Evolutionary conservation across 352 stramenopile genomes (phyloP).

Genomic region (Phytopythium delawarense): DNA sequence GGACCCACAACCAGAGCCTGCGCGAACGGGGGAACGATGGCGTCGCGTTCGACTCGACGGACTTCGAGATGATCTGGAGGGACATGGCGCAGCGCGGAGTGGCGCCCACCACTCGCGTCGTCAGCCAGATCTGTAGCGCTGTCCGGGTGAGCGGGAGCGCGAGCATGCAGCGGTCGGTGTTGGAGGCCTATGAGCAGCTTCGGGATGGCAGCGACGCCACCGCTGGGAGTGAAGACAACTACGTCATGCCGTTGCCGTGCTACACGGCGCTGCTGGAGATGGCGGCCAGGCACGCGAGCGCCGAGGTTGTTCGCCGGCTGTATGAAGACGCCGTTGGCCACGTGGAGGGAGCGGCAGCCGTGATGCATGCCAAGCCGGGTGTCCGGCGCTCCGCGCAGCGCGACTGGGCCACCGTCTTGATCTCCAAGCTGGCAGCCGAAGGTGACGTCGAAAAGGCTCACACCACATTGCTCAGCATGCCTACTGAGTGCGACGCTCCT

Average conservation of each 20-base stretch:
- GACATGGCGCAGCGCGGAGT: constrained; percentile 36
- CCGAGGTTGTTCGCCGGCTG: constrained; percentile 33
- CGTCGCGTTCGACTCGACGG: constrained; percentile 18
- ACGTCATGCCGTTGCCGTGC: constrained; percentile 29
- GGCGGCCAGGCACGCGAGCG: constrained; percentile 19
- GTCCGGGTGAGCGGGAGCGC: not conserved
- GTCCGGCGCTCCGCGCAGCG: not conserved
- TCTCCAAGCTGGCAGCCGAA: constrained; percentile 11
- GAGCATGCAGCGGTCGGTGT: constrained; percentile 7
- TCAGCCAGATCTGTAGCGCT: constrained; percentile 24
- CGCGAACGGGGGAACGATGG: not conserved
- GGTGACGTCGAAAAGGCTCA: not conserved
- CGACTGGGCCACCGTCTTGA: constrained; percentile 1
- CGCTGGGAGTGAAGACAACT: constrained; percentile 24
- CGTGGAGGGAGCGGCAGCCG: not conserved
- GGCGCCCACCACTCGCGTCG: constrained; percentile 23
- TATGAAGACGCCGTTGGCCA: constrained; percentile 30
- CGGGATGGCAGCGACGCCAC: not conserved
- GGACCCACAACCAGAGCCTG: constrained; percentile 14
- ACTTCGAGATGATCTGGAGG: constrained; percentile 39
- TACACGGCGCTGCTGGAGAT: constrained; percentile 38
- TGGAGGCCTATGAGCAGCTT: constrained; percentile 19
- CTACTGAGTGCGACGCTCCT: not conserved
- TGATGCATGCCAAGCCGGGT: not conserved
- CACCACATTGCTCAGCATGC: not conserved